Base-by-base conservation (phyloP, 306 rosid species). In the Prunus armeniaca region DNA sequence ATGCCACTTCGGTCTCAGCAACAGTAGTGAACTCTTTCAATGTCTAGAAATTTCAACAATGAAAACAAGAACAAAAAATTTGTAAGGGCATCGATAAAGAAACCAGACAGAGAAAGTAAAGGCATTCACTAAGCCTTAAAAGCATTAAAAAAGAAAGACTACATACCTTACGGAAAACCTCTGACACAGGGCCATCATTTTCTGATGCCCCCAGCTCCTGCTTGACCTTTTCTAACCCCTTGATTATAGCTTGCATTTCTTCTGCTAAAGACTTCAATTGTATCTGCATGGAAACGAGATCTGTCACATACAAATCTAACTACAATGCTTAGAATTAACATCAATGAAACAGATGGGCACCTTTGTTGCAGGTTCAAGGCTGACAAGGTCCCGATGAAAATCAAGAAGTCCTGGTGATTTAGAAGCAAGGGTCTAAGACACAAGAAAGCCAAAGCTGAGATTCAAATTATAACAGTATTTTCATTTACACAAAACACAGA, bases 251-350 rank as follows among this genome's bases (percentile, higher is more conserved):
- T 84, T 88, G 93, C 99, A 96, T 96, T 88, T 96, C 99, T 88
- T 96, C 98, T 55, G 99, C 98, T 84, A 96, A 89, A 75, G 98
- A 87, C 85, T 96, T 96, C 88, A 96, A 87, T 96, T 92, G 99
- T 85, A 96, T 93, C 99, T 96, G 90, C 79, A 88, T 80, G 77
- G 67, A 82, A 75, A 67, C 28, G 45, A 28, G 75, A 69, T 63
- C 70, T 74, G 73, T 77, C 78, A 71, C 79, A 41, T n/a, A 51
- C 43, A 66, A 47, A 69, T 73, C 61, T 18, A 57, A 71, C 34
- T 19, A 45, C 11, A 65, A 25, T 76, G 17, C 64, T 49, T 67
- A 69, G 17, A 54, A 75, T 24, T 51, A 65, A 62, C 58, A 69
- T 38, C 43, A 70, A 72, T 49, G 27, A 45, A 76, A 71, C 2